phyloP scores from a whole-genome alignment of 768 basidiomycete genomes.

The Boletus vermiculosoides region DNA sequence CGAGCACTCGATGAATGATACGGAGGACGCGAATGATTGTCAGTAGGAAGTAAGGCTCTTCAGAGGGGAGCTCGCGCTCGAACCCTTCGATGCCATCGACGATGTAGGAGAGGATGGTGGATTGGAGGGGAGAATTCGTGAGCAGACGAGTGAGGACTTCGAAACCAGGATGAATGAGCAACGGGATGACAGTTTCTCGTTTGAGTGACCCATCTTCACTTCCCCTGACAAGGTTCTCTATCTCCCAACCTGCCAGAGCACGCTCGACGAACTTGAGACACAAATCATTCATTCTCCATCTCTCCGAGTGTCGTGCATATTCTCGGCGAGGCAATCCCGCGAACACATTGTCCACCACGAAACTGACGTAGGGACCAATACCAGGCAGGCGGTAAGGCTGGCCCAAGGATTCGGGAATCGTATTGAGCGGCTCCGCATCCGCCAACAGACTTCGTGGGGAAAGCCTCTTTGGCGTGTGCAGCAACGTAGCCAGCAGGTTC shows the following conservation, averaged over 20 bases:
- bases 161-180: constrained; percentile 81
- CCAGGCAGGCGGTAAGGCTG: constrained; percentile 79
- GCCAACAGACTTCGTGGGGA: constrained; percentile 57
- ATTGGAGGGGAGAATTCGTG: constrained; percentile 68
- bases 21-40: too few relatives aligned
- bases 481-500: constrained; percentile 72
- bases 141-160: constrained; percentile 80
- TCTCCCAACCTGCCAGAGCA: constrained; percentile 75
- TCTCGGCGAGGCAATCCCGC: constrained; percentile 72
- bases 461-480: constrained; percentile 79
- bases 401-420: constrained; percentile 78
- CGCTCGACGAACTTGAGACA: constrained; percentile 85
- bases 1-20: too few relatives aligned
- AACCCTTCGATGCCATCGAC: too few relatives aligned
- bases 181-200: constrained; percentile 51
- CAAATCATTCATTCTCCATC: constrained; percentile 85
- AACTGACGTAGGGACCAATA: constrained; percentile 77
- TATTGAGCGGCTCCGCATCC: constrained; percentile 62
- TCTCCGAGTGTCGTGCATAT: constrained; percentile 69
- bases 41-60: too few relatives aligned
- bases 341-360: constrained; percentile 89
- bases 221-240: constrained; percentile 65
- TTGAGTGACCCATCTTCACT: constrained; percentile 53
- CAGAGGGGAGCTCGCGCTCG: too few relatives aligned
- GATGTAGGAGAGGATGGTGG: constrained; percentile 29